Conservation (phyloP, 306 rosid genomes). For the Pyrus communis region DNA sequence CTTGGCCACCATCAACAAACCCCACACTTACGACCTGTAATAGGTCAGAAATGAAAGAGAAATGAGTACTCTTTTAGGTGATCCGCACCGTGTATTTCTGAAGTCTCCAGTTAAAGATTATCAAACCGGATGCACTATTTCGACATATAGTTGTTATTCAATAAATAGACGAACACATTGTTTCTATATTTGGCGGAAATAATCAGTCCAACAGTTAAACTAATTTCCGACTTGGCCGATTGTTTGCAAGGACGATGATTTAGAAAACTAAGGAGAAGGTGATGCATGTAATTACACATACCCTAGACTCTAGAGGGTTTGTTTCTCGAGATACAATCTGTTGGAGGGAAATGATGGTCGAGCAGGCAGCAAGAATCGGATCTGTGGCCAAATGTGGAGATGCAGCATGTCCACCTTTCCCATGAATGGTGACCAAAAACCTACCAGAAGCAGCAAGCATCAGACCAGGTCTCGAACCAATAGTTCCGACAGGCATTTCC, state of each 20-base stretch:
- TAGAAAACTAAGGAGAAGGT: neutral
- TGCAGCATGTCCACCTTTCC: conserved; percentile 37
- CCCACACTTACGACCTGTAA: conserved; percentile 39
- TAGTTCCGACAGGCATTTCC: conserved; percentile 18
- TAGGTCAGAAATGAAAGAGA: neutral
- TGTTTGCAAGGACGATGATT: too few relatives aligned
- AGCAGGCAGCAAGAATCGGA: conserved; percentile 41
- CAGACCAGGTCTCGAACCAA: conserved; percentile 48
- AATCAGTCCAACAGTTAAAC: too few relatives aligned
- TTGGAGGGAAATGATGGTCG: conserved; percentile 39
- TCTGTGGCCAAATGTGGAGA: conserved; percentile 32
- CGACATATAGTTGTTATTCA: too few relatives aligned
- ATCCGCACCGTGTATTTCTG: too few relatives aligned
- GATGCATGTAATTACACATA: neutral
- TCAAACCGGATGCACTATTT: too few relatives aligned
- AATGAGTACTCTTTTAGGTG: too few relatives aligned
- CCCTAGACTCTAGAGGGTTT: conserved; percentile 43
- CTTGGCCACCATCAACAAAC: conserved; percentile 37
- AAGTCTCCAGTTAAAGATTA: too few relatives aligned
- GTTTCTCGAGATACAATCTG: conserved; percentile 54
- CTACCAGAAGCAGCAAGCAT: conserved; percentile 36
- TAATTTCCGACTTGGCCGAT: too few relatives aligned
- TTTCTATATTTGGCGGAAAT: too few relatives aligned
- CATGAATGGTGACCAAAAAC: conserved; percentile 30
- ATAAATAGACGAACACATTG: too few relatives aligned